Evolutionary conservation across 129 eudicot species (phyloP), one percentile per base, ranked within the genome.

Genomic region (Chrysanthemum lavandulifolium): DNA sequence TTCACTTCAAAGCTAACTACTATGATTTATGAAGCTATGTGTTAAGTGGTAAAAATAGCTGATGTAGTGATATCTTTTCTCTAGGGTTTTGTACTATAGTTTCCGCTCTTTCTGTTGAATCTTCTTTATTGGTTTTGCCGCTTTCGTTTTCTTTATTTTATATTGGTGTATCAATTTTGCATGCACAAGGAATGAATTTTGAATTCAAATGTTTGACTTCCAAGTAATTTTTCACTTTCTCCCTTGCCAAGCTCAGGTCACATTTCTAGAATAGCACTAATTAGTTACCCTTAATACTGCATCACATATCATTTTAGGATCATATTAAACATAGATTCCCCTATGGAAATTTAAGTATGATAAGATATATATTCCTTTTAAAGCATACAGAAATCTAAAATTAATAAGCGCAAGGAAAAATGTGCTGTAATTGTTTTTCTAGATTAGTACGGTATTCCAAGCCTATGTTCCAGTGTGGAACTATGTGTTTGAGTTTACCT

Each of bases 181-280:
- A 19, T 78, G 45, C 89, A 13, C 96, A 87, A 71, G 94, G 85
- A 76, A 80, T 92, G 83, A 80, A 84, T 78, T 92, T 81, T 86
- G 76, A 85, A 93, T 72, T 84, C 88, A 6, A 86, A 87, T 23
- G 81, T 85, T 51, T 76, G 81, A 73, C 47, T 40, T 78, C 48
- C 83, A 74, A 45, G 96, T 89, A 80, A 71, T 60, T 48, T 62
- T 7, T 65, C 74, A 36, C 33, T 72, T 69, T 68, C 59, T 63
- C 36, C 36, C 50, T 68, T 11, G 18, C 13, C 2, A 27, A 60
- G 29, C 12, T 58, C n/a, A 58, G 27, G 31, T 21, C 27, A 58
- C 33, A 12, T 8, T 58, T 19, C 2, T 21, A 19, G 4, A 25
- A 8, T 18, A 58, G 14, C 13, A 29, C 13, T 29, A 23, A 23